These are phyloP conservation scores for Fusarium xyrophilum DNA, from an alignment of 2,329 filamentous ascomycete genomes.

Conservation along the genomic window DNA sequence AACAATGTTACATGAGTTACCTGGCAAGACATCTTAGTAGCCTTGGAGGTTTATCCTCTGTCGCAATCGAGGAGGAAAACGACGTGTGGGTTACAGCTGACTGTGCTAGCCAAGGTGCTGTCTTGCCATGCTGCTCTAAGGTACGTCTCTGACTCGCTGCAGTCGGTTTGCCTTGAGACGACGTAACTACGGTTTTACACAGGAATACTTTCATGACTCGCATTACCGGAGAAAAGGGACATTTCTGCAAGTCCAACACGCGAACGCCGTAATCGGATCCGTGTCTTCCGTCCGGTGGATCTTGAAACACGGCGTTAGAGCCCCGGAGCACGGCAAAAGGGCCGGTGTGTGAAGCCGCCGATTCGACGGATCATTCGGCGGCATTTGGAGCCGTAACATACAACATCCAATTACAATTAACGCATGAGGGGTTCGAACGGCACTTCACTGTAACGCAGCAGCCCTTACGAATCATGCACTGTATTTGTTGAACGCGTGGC, in stretches of 20 bases:
- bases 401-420: not conserved
- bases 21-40: not conserved
- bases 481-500: conserved; percentile 33
- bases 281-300: conserved; percentile 7
- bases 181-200: not conserved
- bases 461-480: conserved; percentile 22
- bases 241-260: not conserved
- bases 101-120: not conserved
- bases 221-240: not conserved
- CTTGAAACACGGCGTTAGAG: conserved; percentile 31
- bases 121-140: not conserved
- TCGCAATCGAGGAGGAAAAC: not conserved
- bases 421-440: not conserved
- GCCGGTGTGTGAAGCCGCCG: conserved; percentile 5
- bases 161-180: too few relatives aligned
- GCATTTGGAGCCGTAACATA: not conserved
- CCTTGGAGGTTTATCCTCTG: not conserved
- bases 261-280: conserved; percentile 7
- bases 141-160: not conserved
- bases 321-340: conserved; percentile 5
- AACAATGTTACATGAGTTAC: not conserved
- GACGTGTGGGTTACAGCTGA: conserved; percentile 1
- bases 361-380: conserved; percentile 14
- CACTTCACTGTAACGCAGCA: not conserved
- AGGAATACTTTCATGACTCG: not conserved